Evolutionary conservation across 2,329 filamentous ascomycete species (phyloP), one percentile per base, ranked within the genome.

Genomic region (Phialophora expanda): DNA sequence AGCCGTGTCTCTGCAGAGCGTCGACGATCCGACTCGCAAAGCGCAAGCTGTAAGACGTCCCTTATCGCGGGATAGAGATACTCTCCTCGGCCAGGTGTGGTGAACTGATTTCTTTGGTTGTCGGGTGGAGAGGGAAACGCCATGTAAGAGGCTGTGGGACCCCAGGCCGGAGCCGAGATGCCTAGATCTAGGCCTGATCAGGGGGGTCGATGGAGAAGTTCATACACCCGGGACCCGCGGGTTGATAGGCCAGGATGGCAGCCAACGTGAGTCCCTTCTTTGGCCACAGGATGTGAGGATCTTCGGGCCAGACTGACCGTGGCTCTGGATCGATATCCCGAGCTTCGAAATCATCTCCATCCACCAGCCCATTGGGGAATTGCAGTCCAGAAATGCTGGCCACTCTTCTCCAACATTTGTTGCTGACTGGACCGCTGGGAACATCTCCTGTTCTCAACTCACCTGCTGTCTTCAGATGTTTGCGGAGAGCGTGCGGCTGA

Each of bases 151-250:
- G 17, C 12, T 44, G 38, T 44, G 38, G 38, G 14, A n/a, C 17
- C 38, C 38, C 7, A 17, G 6, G 14, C 38, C 8, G 3, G 22
- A 59, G 56, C 26, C 56, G 17, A 17, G 22, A n/a, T 12, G 2
- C 34, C 44, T 14, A 48, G 17, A n/a, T 46, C 22, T 58, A 46
- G 56, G 46, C 56, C 41, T 50, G 30, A 66, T 64, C 34, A 53
- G 66, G 66, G 55, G 44, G 66, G 66, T 68, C 26, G 66, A 66
- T 68, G 63, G 66, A 68, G 66, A 68, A 59, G 20, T 30, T 53
- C 30, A 28, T 56, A 7, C n/a, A 4, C 14, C 53, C 28, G 9
- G n/a, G 7, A 32, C 17, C 28, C 53, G 24, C 14, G 26, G 26
- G 34, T 11, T 34, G 11, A n/a, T 17, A 32, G 53, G 28, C 51